A percentile compares a stretch with the other conserved stretches of the same genome.
These are phyloP conservation scores for Trebouxia sp. DNA, from an alignment of 139 green algal species.

Conservation along the genomic window DNA sequence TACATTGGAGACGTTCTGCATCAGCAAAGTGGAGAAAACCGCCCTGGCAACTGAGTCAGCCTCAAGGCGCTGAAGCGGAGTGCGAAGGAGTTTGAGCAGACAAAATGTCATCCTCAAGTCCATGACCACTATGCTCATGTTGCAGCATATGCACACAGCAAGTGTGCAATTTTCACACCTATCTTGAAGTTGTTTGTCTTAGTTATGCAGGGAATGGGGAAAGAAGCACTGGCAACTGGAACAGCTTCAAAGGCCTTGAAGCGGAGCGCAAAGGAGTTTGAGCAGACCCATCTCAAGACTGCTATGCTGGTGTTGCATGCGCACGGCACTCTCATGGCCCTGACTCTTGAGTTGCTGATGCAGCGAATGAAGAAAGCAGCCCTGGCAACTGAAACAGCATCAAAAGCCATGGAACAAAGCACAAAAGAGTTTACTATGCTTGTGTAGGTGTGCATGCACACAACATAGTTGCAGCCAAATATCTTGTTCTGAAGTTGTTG, in stretches of 20 bases:
- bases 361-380: slow-evolving; percentile 15
- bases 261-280: slow-evolving; percentile 15
- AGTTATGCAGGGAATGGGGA: not conserved
- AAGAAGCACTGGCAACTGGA: not conserved
- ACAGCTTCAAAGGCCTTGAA: not conserved
- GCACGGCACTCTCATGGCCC: too few species aligned
- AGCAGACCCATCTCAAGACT: slow-evolving; percentile 10
- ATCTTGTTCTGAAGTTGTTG: too few species aligned
- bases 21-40: slow-evolving; percentile 2
- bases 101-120: too few species aligned
- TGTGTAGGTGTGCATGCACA: too few species aligned
- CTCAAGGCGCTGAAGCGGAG: slow-evolving; percentile 10
- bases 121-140: not conserved
- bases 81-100: slow-evolving; percentile 21
- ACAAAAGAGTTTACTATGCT: slow-evolving; percentile 13
- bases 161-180: too few species aligned
- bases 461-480: too few species aligned
- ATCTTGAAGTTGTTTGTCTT: slow-evolving; percentile 1
- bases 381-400: not conserved
- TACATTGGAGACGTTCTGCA: too few species aligned
- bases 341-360: too few species aligned
- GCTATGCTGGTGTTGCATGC: too few species aligned
- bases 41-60: not conserved
- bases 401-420: slow-evolving; percentile 24
- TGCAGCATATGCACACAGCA: too few species aligned